Base-by-base conservation (phyloP, 2,329 filamentous ascomycete genomes). In the Diaporthe ampelina region DNA sequence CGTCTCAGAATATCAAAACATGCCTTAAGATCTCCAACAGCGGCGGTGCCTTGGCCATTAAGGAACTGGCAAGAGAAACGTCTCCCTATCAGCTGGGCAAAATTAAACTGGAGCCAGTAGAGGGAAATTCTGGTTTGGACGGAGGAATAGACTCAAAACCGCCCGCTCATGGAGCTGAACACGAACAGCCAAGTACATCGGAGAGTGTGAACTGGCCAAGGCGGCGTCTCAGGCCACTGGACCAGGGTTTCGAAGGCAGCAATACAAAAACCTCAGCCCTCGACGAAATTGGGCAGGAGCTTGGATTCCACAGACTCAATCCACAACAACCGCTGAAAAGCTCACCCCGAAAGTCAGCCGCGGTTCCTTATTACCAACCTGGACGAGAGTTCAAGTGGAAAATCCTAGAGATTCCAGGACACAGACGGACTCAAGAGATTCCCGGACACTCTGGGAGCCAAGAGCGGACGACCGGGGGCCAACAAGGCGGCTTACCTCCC, bases 351-450 rank as follows among this genome's bases (percentile, higher is more conserved):
- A 40, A 1, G 11, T 19, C 43, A 40, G n/a, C 43, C 35, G n/a
- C 58, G 56, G 32, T 17, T 4, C 63, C 48, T 9, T 68, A 68
- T 15, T 54, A 54, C 15, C 35, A 52, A 40, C 45, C 63, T n/a
- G 48, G 19, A 13, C 29, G 29, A 21, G 32, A 15, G 19, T 68
- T 68, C 48, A 68, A 40, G 32, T 68, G 63, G 63, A 68, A 54
- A 17, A 21, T 11, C 32, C 4, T 68, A 17, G 63, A 68, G 63
- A 54, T 13, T 19, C 61, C 61, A 67, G 61, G 21, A 17, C 43
- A 57, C 9, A 9, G 32, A 32, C 35, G 10, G 35, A 45, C 24
- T 2, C 9, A n/a, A 35, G n/a, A 37, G 21, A 37, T 11, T 10
- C 32, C 40, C 3, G 15, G 21, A 15, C 21, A 32, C 52, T 13